phyloP scores from a whole-genome alignment of 768 basidiomycete genomes.

The Agaricus subrufescens region DNA sequence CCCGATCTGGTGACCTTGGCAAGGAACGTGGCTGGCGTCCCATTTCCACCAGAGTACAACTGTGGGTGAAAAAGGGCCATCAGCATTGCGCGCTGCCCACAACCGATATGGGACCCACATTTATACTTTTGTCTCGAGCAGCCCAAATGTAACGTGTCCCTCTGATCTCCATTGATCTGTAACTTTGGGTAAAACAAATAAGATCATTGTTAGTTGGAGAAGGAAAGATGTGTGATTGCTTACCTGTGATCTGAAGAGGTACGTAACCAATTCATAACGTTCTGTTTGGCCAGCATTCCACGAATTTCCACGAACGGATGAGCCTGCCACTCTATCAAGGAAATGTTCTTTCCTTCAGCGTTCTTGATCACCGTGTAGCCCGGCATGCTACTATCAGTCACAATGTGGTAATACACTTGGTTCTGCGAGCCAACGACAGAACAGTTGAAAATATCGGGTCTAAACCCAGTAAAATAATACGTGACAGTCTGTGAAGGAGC shows the following conservation, averaged over 20 bases:
- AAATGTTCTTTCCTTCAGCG: constrained; percentile 39
- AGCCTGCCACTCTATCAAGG: constrained; percentile 55
- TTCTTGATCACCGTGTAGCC: constrained; percentile 53
- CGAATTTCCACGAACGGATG: constrained; percentile 50
- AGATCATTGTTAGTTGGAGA: background rate
- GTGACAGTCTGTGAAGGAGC: constrained; percentile 26
- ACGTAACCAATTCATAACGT: constrained; percentile 47
- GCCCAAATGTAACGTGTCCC: constrained; percentile 52
- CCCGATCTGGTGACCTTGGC: constrained; percentile 37
- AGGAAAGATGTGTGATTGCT: constrained; percentile 3
- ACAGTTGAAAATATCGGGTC: constrained; percentile 51
- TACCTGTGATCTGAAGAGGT: constrained; percentile 44
- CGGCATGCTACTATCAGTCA: constrained; percentile 44
- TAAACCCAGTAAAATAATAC: constrained; percentile 48
- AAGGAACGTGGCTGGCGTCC: constrained; percentile 30
- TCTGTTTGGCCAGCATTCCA: constrained; percentile 43
- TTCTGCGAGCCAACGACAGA: constrained; percentile 45
- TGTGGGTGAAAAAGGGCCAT: constrained; percentile 17
- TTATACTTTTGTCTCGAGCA: constrained; percentile 48
- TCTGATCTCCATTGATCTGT: constrained; percentile 47
- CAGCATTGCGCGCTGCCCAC: background rate
- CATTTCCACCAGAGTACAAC: constrained; percentile 41
- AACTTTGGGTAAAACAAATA: constrained; percentile 21
- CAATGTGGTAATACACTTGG: constrained; percentile 43
- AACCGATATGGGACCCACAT: constrained; percentile 31